Base-by-base conservation (phyloP, 495 filamentous ascomycete species). In the Daldinia bambusicola region DNA sequence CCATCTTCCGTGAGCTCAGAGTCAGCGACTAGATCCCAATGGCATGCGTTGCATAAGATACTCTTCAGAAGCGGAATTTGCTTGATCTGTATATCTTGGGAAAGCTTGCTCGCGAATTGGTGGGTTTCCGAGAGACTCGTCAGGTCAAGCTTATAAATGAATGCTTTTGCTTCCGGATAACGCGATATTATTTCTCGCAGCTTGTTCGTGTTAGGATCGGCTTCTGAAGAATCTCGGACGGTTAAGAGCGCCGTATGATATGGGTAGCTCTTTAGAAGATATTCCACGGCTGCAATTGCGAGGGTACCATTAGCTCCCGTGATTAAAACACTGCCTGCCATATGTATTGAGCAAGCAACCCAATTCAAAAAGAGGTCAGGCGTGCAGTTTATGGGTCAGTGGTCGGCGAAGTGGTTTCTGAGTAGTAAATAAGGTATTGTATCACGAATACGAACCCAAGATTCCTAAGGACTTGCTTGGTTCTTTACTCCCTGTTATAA, bases 221-320 rank as follows among this genome's bases (percentile, higher is more conserved):
- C 55, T 37, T 77, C 69, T 3, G 80, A 80, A 13, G 66, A 36
- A 56, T 84, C 80, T 3, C 84, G 75, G 4, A 86, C 84, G 3
- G 81, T 81, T 18, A 80, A 75, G n/a, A 86, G 67, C 4, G 77
- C 48, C 0, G 80, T 82, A 61, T 77, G 73, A 2, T 74, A 41
- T n/a, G 82, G 77, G 45, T 82, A 83, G 1, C 65, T 64, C 0
- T 64, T 63, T 2, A 85, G 76, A 22, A 86, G 76, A 32, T 80
- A 64, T 8, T 81, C 60, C 10, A 83, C 79, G 2, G 83, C 80
- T 9, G 76, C 80, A 18, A 84, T 76, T 2, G 77, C 84, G 10
- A 84, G 75, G 14, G 83, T 82, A 61, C 83, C 77, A 64, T 85
- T 85, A 26, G 84, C 84, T 51, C 83, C 84, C 12, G 84, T 86